Percentiles rank a stretch among this genome's conserved stretches.
These are phyloP conservation scores for Lathyrus aphaca DNA, from an alignment of 306 rosid genomes.

Conservation along the genomic window DNA sequence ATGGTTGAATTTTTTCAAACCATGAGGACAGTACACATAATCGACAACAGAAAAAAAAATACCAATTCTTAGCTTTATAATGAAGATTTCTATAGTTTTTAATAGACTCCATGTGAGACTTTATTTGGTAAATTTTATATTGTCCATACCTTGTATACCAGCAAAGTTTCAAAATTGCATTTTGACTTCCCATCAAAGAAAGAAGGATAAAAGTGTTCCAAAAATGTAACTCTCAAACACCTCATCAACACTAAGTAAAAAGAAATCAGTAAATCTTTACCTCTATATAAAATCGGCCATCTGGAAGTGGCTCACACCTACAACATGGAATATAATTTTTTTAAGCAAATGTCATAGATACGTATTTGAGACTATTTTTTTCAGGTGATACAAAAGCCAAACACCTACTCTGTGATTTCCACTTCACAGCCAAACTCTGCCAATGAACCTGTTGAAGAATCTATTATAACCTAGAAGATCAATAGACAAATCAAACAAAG, in stretches of 20 bases:
- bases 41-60: neutral
- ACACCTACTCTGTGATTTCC: constrained; percentile 96
- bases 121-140: neutral
- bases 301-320: constrained; percentile 99
- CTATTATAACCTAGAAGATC: constrained; percentile 69
- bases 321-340: constrained; percentile 29
- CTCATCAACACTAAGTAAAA: constrained; percentile 31
- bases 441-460: constrained; percentile 70
- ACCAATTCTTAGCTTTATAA: neutral
- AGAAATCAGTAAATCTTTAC: constrained; percentile 47
- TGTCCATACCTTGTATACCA: neutral
- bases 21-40: neutral
- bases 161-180: neutral
- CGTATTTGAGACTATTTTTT: constrained; percentile 15
- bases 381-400: constrained; percentile 32
- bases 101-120: neutral
- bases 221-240: constrained; percentile 18
- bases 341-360: constrained; percentile 7
- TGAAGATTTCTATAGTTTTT: neutral
- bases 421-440: constrained; percentile 98
- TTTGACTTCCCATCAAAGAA: constrained; percentile 6
- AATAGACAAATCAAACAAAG: constrained; percentile 43
- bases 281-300: constrained; percentile 97
- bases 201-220: constrained; percentile 21
- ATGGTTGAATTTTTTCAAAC: neutral